Evolutionary conservation across 768 basidiomycete species (phyloP), one percentile per base, ranked within the genome.

Genomic region (Mycena metata): DNA sequence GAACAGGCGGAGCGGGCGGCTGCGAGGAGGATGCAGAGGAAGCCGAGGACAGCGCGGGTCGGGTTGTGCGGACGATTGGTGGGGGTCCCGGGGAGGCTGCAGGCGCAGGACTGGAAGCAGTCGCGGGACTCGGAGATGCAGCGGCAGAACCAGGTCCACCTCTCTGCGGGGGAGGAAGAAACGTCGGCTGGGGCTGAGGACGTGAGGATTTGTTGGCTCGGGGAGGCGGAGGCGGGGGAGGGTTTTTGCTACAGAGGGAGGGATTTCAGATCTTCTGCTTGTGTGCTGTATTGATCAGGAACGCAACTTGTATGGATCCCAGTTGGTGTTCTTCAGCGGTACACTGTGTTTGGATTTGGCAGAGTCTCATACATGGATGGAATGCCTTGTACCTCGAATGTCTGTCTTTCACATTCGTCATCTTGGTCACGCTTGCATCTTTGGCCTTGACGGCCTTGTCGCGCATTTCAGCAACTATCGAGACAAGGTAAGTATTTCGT

Each of bases 381-480:
- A 47, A 41, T 15, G 36, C 42, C 60, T 63, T 77, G 58, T 66
- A 83, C 86, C 86, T 88, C 10, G 85, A 81, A 72, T 84, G 84
- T 24, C 84, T 82, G 78, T 91, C 90, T 71, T 83, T 84, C 23
- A 89, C 86, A 77, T 83, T 83, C 67, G 85, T 81, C 59, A 88
- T 59, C 74, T 84, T 89, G 65, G 82, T 80, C 17, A 88, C 83
- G 19, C 86, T 79, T 2, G 83, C 82, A 74, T 88, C 87, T 64
- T 90, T 90, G n/a, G 83, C 89, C 64, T 87, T 89, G 23, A 78
- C 76, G 12, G 92, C 91, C 71, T 87, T 89, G 45, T 86, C 86
- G 76, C 90, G 91, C 57, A 92, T 77, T 50, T 92, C 91, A 61
- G 89, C 87, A 64, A 91, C 89, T 90, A 45, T 26, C 5, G 24